Percentiles rank a stretch among this genome's conserved stretches.
Conservation (phyloP, 306 rosid genomes). For the Gastrolobium bilobum region DNA sequence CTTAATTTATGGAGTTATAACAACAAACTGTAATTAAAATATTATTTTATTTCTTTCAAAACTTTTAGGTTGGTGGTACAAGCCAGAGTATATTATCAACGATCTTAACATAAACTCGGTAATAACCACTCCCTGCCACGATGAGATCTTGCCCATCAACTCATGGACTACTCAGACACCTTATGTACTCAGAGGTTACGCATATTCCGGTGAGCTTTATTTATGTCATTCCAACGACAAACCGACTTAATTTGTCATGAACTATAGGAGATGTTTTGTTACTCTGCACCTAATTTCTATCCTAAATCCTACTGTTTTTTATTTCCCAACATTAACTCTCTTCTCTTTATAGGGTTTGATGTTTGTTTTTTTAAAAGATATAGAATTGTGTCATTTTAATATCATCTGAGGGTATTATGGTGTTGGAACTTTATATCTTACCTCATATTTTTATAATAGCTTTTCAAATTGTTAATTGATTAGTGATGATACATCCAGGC, state of each 20-base stretch:
- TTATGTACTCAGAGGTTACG: slow-evolving; percentile 70
- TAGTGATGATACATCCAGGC: too few relatives aligned
- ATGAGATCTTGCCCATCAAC: slow-evolving; percentile 77
- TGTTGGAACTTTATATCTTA: too few relatives aligned
- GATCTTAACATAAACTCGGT: slow-evolving; percentile 86
- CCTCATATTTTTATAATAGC: too few relatives aligned
- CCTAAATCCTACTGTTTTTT: too few relatives aligned
- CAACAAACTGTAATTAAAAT: not conserved
- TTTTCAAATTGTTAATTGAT: too few relatives aligned
- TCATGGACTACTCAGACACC: slow-evolving; percentile 76
- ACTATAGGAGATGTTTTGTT: not conserved
- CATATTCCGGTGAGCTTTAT: slow-evolving; percentile 77
- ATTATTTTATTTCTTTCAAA: not conserved
- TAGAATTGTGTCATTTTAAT: too few relatives aligned
- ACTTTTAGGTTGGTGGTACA: slow-evolving; percentile 84
- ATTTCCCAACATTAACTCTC: not conserved
- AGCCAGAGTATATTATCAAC: slow-evolving; percentile 79
- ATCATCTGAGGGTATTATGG: too few relatives aligned
- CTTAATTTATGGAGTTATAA: not conserved
- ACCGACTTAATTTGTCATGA: not conserved
- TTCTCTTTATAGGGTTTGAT: too few relatives aligned
- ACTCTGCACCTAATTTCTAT: too few relatives aligned
- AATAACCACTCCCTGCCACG: slow-evolving; percentile 83
- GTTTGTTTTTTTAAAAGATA: too few relatives aligned
- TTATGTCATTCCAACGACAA: not conserved